Base-by-base conservation (phyloP, 2,329 filamentous ascomycete genomes). In the Clonostachys rosea region DNA sequence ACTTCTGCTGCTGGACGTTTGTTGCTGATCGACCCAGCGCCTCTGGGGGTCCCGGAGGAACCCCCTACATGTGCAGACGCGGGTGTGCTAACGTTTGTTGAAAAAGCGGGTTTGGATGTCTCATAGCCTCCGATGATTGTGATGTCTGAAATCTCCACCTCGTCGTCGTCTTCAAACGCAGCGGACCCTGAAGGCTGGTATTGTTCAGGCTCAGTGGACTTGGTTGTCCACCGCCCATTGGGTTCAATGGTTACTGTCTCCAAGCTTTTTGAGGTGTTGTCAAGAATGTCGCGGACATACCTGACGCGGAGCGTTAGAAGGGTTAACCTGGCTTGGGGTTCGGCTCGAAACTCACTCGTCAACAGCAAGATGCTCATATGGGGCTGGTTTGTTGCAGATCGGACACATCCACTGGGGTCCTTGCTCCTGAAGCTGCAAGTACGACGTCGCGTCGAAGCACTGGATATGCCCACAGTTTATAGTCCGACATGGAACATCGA, bases 321-420 rank as follows among this genome's bases (percentile, higher is more conserved):
- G 11, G 36, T 42, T 24, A 45, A 6, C 12, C 33, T 20, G 30
- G 10, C 16, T 43, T 30, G 24, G 24, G 24, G 9, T 30, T 30
- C 24, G 24, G 24, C 9, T 30, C 20, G 20, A 24, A 41, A 70
- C 83, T 67, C 74, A 94, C 81, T 94, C 87, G 56, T 99, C 94
- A 33, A 97, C 83, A 11, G 89, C 90, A 20, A 99, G 71, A 43
- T 81, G 84, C 44, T 92, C 87, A 64, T 89, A 99, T 0, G 84
- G 82, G 2, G 91, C 85, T 1, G 81, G 69, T 59, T 91, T 95
- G 66, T 86, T 92, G 71, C 94, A 99, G 18, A 96, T 86, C 1
- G 94, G 94, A 59, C 94, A 99, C n/a, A 84, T 76, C 94, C 94
- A 99, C 16, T 94, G 95, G 0, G 94, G 94, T 0, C 90, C 92